Percentiles rank a stretch among this genome's conserved stretches.
Conservation (phyloP, 78 protist species). For the Pelomyxa schiedti region DNA sequence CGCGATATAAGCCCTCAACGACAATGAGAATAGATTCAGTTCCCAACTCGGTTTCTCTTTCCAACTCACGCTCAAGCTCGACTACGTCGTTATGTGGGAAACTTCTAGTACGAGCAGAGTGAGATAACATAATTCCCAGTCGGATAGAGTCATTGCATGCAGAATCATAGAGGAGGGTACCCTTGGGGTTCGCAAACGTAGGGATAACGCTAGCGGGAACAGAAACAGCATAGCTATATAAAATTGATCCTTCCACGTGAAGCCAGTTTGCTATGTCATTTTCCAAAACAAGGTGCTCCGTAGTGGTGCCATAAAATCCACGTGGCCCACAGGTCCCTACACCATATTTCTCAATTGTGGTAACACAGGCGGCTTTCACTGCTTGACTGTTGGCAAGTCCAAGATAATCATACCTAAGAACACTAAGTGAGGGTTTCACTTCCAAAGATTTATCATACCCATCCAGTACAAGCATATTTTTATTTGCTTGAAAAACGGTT, state of each 20-base stretch:
- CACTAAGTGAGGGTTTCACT: too few relatives aligned
- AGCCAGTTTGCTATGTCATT: neutral
- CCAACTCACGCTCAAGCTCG: neutral
- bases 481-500: too few relatives aligned
- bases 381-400: neutral
- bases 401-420: conserved; percentile 1
- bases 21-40: neutral
- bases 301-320: neutral
- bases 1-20: neutral
- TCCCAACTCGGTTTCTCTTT: too few relatives aligned
- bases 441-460: too few relatives aligned
- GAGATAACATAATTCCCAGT: neutral
- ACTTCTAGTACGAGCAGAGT: neutral
- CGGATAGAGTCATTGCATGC: neutral
- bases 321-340: neutral
- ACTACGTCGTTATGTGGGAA: neutral
- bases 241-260: neutral
- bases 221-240: neutral
- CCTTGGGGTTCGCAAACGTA: neutral
- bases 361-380: neutral
- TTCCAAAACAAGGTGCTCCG: neutral
- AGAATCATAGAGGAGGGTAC: neutral
- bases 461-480: too few relatives aligned
- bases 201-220: neutral
- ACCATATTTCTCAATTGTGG: neutral